Evolutionary conservation across 345 rosid genomes (phyloP), one percentile per base, ranked within the genome.

Genomic region (Populus alba): DNA sequence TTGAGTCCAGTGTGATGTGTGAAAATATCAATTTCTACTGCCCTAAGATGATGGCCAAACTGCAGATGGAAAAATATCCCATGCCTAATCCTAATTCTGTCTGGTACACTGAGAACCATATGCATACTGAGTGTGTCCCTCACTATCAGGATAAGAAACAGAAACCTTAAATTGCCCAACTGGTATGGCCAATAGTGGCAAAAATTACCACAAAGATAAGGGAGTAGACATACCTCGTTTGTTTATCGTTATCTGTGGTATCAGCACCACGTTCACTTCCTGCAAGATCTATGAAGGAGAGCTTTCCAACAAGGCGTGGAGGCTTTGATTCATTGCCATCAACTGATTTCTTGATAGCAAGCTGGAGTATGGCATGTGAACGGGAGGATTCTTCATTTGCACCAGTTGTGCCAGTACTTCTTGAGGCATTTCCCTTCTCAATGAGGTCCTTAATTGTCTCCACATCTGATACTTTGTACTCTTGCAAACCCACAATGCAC

Each of bases 191-290:
- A 61, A 37, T 38, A 16, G 31, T 15, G 20, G 22, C 68, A 70
- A 62, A 47, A 8, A 62, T 75, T 43, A 68, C 18, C 18, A 72
- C 11, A 69, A 57, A 70, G 23, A n/a, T 11, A 17, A 68, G 49
- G 13, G n/a, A 70, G 38, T 35, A 39, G 70, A 75, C 51, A 71
- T 83, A 92, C 99, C 99, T 92, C 3, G 99, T 95, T 86, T 92
- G 98, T 80, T 93, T 95, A 83, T 95, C 99, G 77, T 95, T 95
- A 85, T 95, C 99, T 35, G 99, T 95, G 72, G 99, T 93, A 85
- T 95, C 99, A 31, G 99, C 99, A 79, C 99, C 99, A 62, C 99
- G 97, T 82, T 93, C 99, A 87, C 99, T 93, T 88, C 98, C 99
- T 72, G 99, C 99, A 76, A 95, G 97, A 88, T 95, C 99, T 69